Base-by-base conservation (phyloP, 1,139 yeast genomes). In the Scheffersomyces insectosa region DNA sequence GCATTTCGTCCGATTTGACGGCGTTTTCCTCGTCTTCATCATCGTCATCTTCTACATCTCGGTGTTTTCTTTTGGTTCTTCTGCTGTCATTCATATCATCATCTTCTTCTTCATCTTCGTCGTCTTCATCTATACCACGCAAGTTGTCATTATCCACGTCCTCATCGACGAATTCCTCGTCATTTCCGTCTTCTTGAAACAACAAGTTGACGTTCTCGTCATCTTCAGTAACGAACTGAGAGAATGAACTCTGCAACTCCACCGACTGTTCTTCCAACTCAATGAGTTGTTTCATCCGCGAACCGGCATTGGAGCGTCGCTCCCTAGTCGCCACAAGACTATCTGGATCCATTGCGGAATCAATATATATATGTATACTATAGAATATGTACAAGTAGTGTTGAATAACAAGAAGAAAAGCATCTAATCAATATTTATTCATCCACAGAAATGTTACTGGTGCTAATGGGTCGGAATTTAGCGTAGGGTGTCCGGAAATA, bases 291-390 rank as follows among this genome's bases (percentile, higher is more conserved):
- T 82, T 80, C 57, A 93, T 71, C 45, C 95, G 74, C 41, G 89
- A 85, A 9, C 99, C 99, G 1, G 99, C 99, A 66, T 93, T 93
- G 39, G 89, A 66, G 42, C 99, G 81, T 50, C 90, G 76, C 45
- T 82, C 69, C 49, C 97, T 77, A 5, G 95, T 84, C 11, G 88
- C 82, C 54, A 86, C 83, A 50, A 83, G 68, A 55, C 77, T 72
- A 38, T 79, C 81, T 23, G 65, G 68, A 28, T 33, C 53, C 57
- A 37, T 59, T 51, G 25, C 25, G 25, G 25, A 20, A 5, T 6
- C 3, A 20, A 20, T 20, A 20, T 20, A 20, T 20, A 20, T 20
- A 20, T 20, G 25, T 20, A 20, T 5, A 20, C 8, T 20, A 20
- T 20, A 20, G 25, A 5, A 20, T 20, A 20, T 20, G 25, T 20